Percentiles rank a stretch among this genome's conserved stretches.
These are phyloP conservation scores for Mrakia frigida DNA, from an alignment of 768 basidiomycete genomes.

Conservation along the genomic window DNA sequence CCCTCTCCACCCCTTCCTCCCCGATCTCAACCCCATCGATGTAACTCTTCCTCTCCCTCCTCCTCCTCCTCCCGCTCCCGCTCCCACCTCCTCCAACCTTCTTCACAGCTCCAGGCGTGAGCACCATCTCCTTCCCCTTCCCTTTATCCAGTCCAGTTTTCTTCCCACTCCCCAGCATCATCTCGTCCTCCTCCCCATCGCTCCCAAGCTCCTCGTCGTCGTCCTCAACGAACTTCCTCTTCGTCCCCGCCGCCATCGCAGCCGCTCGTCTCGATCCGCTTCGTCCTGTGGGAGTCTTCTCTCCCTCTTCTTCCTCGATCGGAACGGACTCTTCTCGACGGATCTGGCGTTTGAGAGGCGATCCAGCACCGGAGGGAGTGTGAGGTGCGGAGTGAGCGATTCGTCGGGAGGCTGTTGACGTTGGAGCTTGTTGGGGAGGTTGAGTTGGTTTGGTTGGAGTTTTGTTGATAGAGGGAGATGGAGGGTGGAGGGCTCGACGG, in stretches of 20 bases:
- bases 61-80: neutral
- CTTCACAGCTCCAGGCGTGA: neutral
- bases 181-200: neutral
- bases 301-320: neutral
- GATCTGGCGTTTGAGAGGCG: neutral
- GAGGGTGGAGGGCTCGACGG: neutral
- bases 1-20: neutral
- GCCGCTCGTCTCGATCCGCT: neutral
- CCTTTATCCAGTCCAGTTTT: neutral
- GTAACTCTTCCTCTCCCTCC: neutral
- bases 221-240: slow-evolving; percentile 5
- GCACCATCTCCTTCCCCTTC: neutral
- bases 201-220: neutral
- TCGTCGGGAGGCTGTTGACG: neutral
- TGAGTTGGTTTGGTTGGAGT: neutral
- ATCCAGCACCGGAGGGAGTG: slow-evolving; percentile 1
- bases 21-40: slow-evolving; percentile 3
- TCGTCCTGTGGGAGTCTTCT: neutral
- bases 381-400: neutral
- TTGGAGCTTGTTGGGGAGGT: neutral
- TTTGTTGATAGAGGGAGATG: neutral
- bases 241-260: no score
- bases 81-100: neutral
- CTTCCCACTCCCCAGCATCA: neutral
- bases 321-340: neutral